A percentile compares a stretch with the other conserved stretches of the same genome.
Conservation (phyloP, 306 rosid genomes). For the Oxytropis ochrocephala region DNA sequence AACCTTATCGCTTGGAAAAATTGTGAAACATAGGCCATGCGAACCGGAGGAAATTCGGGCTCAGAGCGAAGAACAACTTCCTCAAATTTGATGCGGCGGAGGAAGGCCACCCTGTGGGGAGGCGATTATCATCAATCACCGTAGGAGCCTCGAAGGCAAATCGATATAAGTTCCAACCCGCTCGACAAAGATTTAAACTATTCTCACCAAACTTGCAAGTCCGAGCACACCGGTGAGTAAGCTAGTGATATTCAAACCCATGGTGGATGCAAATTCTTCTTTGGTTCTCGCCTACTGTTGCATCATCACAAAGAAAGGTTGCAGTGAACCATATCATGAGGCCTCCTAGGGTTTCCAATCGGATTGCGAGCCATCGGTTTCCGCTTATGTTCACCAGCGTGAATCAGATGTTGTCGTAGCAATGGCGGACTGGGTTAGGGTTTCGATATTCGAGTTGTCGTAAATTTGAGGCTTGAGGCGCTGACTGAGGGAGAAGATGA, state of each 20-base stretch:
- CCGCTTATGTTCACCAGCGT: constrained; percentile 59
- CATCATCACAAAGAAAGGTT: constrained; percentile 82
- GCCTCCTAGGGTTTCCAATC: constrained; percentile 86
- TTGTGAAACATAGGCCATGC: constrained; percentile 61
- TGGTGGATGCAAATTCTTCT: constrained; percentile 66
- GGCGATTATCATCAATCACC: constrained; percentile 69
- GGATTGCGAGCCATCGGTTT: constrained; percentile 76
- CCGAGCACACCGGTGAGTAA: constrained; percentile 82
- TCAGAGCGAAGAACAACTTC: constrained; percentile 83
- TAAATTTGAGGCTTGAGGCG: no score
- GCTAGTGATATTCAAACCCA: constrained; percentile 86
- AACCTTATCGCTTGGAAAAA: constrained; percentile 52
- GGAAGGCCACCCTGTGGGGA: constrained; percentile 79
- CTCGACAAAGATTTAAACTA: constrained; percentile 84
- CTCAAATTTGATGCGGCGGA: constrained; percentile 61
- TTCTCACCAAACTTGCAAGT: constrained; percentile 87
- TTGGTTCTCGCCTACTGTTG: constrained; percentile 68
- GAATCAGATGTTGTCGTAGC: constrained; percentile 76
- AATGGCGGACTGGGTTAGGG: no score
- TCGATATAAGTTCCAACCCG: constrained; percentile 78
- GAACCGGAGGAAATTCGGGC: constrained; percentile 67
- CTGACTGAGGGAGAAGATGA: no score
- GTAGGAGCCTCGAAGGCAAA: constrained; percentile 87
- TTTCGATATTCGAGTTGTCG: no score
- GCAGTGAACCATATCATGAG: no score